These are phyloP conservation scores for Boletus rubroflammeus DNA, from an alignment of 768 basidiomycete genomes.

Conservation along the genomic window DNA sequence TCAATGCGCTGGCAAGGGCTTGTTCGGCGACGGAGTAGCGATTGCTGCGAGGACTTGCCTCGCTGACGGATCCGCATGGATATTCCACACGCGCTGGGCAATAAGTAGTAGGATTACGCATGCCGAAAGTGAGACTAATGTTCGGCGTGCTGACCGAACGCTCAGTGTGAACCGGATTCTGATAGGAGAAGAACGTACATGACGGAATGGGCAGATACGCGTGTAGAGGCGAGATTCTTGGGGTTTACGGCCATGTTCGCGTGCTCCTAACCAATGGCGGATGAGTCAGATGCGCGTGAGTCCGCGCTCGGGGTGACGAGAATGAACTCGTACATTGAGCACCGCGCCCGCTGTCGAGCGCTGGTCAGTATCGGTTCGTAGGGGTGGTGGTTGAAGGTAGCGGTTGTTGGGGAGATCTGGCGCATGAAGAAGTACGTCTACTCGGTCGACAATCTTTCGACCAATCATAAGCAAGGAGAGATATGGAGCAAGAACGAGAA, in stretches of 20 bases:
- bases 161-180: slow-evolving; percentile 13
- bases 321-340: slow-evolving; percentile 12
- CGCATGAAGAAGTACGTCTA: slow-evolving; percentile 22
- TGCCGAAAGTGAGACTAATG: slow-evolving; percentile 14
- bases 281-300: slow-evolving; percentile 1
- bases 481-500: slow-evolving; percentile 10
- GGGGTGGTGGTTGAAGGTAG: slow-evolving; percentile 8
- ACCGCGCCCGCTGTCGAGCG: slow-evolving; percentile 1
- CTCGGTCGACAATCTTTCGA: slow-evolving; percentile 24
- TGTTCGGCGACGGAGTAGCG: slow-evolving; percentile 46
- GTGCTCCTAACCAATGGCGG: slow-evolving; percentile 15
- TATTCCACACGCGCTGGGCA: slow-evolving; percentile 12
- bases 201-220: slow-evolving; percentile 1
- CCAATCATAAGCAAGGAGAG: slow-evolving; percentile 24
- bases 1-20: slow-evolving; percentile 36
- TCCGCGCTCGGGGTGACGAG: neutral
- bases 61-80: slow-evolving; percentile 27
- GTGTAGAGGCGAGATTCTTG: slow-evolving; percentile 3
- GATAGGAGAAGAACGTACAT: slow-evolving; percentile 21
- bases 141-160: slow-evolving; percentile 22
- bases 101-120: slow-evolving; percentile 12
- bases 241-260: slow-evolving; percentile 15
- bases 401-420: neutral
- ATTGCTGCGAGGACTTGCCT: slow-evolving; percentile 29
- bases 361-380: slow-evolving; percentile 16